Evolutionary conservation across 2,329 filamentous ascomycete genomes (phyloP), one percentile per base, ranked within the genome.

Genomic region (Trichophyton equinum): DNA sequence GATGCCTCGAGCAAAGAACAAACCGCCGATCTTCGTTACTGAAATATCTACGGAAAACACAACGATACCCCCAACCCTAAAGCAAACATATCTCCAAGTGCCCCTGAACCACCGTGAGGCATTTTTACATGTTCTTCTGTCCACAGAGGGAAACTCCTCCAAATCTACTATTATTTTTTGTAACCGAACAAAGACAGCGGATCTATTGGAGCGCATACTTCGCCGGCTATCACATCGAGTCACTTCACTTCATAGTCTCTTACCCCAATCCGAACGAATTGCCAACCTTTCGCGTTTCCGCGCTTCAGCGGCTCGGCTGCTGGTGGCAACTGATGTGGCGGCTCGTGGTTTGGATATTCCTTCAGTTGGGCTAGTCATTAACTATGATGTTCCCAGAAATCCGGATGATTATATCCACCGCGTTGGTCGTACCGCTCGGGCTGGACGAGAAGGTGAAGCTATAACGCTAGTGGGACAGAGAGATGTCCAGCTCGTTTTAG

Each of bases 351-450:
- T 99, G 3, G 94, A 99, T 76, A 96, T 99, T 64, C 92, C 92
- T 1, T 88, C 91, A 66, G 92, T 97, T 5, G 86, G 83, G 60
- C 76, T 97, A 15, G 94, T 99, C 1, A 78, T 99, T 70, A 97
- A 99, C 75, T 99, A 91, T 74, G 94, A 99, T 71, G 84, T 99
- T 0, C 94, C 94, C 0, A 85, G 92, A n/a, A 90, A 96, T 70
- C 90, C 92, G 2, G 91, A 96, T 72, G 92, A 96, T 74, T 99
- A 99, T 73, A 94, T 99, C 66, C 94, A 99, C 77, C 85, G 94
- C 11, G 92, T 96, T 58, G 94, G 94, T 72, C 87, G 94, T 75
- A 99, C 94, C 11, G 94, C 94, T 2, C 86, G 94, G 82, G 94
- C 94, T 0, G 94, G 94, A 0, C 83, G 91, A 51, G 81, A 80